Conservation (phyloP, 192 early-diverging fungal species). For the Mortierella claussenii region DNA sequence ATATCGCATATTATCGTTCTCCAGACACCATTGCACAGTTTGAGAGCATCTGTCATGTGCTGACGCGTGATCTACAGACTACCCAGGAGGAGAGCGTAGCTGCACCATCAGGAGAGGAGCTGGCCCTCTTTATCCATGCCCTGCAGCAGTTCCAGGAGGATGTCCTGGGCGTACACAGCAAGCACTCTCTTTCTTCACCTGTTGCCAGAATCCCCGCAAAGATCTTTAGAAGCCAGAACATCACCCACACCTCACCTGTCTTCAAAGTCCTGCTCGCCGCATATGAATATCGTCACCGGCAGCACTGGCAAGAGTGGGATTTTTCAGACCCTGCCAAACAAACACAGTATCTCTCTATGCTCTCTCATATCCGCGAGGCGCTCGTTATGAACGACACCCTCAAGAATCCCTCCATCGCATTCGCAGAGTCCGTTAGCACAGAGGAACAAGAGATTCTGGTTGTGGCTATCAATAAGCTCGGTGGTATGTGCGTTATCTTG, state of each 20-base stretch:
- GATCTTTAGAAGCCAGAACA: constrained; percentile 52
- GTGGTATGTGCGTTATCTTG: constrained; percentile 53
- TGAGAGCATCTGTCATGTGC: constrained; percentile 39
- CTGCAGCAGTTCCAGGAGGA: constrained; percentile 68
- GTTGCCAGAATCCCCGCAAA: constrained; percentile 59
- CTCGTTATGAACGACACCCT: constrained; percentile 40
- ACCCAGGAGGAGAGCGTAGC: constrained; percentile 12
- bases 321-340: constrained; percentile 42
- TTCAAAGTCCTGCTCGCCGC: constrained; percentile 59
- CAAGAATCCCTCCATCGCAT: constrained; percentile 52
- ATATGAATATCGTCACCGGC: constrained; percentile 52
- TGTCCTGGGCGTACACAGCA: constrained; percentile 43
- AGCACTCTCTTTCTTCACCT: neutral
- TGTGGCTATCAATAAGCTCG: constrained; percentile 32
- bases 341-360: constrained; percentile 43
- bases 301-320: constrained; percentile 58
- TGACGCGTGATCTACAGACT: constrained; percentile 52
- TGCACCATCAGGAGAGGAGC: constrained; percentile 47
- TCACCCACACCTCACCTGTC: constrained; percentile 35
- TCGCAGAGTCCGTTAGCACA: constrained; percentile 46
- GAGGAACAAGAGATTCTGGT: constrained; percentile 43
- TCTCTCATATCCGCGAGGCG: constrained; percentile 46
- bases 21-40: constrained; percentile 54
- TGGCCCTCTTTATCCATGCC: constrained; percentile 55
- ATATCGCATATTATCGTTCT: constrained; percentile 49